Base-by-base conservation (phyloP, 352 stramenopile species). In the Peronospora farinosa region DNA sequence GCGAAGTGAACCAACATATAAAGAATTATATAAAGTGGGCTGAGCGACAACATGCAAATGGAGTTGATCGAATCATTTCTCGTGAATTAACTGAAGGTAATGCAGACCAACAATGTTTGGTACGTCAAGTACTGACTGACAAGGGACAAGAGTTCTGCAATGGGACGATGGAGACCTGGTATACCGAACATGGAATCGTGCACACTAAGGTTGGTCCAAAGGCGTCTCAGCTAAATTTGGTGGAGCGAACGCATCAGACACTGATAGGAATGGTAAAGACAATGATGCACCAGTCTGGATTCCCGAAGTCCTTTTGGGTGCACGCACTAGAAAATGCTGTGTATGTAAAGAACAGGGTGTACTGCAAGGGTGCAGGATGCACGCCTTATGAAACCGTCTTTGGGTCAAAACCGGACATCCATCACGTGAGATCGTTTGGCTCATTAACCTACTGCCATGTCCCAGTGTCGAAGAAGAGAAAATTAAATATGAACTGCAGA, bases 81-180 rank as follows among this genome's bases (percentile, higher is more conserved):
- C n/a, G n/a, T n/a, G n/a, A n/a, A n/a, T n/a, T n/a, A n/a, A n/a
- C n/a, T n/a, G n/a, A n/a, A n/a, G n/a, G n/a, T n/a, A n/a, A n/a
- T n/a, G n/a, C n/a, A n/a, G n/a, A n/a, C n/a, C n/a, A n/a, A n/a
- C n/a, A n/a, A n/a, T n/a, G n/a, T n/a, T n/a, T n/a, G n/a, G n/a
- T n/a, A n/a, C n/a, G n/a, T n/a, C n/a, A n/a, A n/a, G n/a, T n/a
- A n/a, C n/a, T n/a, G n/a, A 57, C 54, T 6, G 47, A 63, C 38
- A 54, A 53, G 36, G 47, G 54, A 2, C 4, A 32, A 17, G 54
- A 47, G 19, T 61, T 55, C 9, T 46, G 19, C 32, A 61, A 55
- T 23, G 11, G 7, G 1, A 5, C 15, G 1, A 61, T 61, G 31
- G 19, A 45, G 27, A 3, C 1, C 5, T 58, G 51, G 33, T 51